Evolutionary conservation across 2,329 filamentous ascomycete genomes (phyloP).

Genomic region (Neonectria coccinea): DNA sequence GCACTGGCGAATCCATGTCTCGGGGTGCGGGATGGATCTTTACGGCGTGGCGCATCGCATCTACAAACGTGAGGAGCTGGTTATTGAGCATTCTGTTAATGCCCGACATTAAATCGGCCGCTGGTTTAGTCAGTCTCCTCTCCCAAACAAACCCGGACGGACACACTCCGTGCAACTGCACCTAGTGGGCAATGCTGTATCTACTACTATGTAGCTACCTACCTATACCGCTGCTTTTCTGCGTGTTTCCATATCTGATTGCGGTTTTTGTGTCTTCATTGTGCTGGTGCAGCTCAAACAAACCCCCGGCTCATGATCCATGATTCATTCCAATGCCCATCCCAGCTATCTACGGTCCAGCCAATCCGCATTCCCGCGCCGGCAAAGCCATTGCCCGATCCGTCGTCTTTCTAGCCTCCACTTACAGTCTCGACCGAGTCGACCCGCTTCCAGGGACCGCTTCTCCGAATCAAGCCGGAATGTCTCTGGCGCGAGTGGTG

Average conservation of each 20-base stretch:
- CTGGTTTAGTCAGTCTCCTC: background rate
- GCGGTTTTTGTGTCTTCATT: background rate
- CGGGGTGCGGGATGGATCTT: background rate
- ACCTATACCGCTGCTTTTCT: background rate
- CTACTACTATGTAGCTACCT: no score
- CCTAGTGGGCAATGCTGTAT: background rate
- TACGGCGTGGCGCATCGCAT: background rate
- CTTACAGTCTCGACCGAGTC: background rate
- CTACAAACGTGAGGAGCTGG: background rate
- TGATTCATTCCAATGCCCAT: background rate
- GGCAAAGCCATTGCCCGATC: background rate
- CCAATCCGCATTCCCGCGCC: background rate
- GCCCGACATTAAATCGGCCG: background rate
- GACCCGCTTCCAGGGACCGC: conserved; percentile 5
- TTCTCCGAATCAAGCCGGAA: conserved; percentile 16
- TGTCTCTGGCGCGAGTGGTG: conserved; percentile 15
- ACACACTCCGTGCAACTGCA: background rate
- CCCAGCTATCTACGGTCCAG: background rate
- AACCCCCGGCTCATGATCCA: background rate
- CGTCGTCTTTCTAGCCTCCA: background rate
- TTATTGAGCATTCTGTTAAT: background rate
- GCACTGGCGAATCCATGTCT: background rate
- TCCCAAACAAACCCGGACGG: background rate
- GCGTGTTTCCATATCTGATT: background rate
- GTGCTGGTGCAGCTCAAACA: background rate